Conservation (phyloP, 2,329 filamentous ascomycete species). For the Colletotrichum liaoningense region DNA sequence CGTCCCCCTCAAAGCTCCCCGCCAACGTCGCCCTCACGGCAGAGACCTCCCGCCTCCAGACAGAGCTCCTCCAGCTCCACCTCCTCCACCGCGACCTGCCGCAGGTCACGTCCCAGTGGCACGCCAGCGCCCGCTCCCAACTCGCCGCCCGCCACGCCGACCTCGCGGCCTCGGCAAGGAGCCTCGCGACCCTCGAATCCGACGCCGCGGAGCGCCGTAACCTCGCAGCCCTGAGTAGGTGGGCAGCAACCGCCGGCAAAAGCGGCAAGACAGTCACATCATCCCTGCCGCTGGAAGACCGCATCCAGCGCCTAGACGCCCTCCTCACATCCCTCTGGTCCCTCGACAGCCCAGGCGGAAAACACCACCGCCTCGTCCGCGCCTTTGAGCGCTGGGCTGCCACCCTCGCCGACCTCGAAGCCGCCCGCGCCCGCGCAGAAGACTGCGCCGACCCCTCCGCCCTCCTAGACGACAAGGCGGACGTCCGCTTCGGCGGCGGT, state of each 20-base stretch:
- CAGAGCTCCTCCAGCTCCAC: conserved; percentile 74
- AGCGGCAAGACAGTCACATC: too few species aligned
- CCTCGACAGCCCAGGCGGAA: conserved; percentile 65
- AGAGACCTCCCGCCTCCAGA: conserved; percentile 69
- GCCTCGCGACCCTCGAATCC: conserved; percentile 51
- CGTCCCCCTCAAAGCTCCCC: conserved; percentile 71
- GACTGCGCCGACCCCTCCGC: conserved; percentile 41
- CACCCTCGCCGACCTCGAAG: conserved; percentile 58
- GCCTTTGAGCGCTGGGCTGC: conserved; percentile 71
- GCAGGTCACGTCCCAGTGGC: conserved; percentile 61
- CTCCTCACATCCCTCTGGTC: conserved; percentile 68
- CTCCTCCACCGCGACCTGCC: conserved; percentile 69
- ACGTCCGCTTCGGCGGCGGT: conserved; percentile 63
- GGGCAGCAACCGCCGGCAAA: conserved; percentile 48
- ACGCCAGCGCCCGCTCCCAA: conserved; percentile 62
- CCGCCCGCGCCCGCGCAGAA: conserved; percentile 52
- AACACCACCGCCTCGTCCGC: conserved; percentile 65
- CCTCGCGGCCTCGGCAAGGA: conserved; percentile 48
- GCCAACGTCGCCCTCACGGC: conserved; percentile 69
- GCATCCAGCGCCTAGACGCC: conserved; percentile 67
- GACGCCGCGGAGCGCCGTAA: conserved; percentile 63
- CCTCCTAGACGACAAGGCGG: conserved; percentile 47
- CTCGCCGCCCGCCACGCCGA: conserved; percentile 59
- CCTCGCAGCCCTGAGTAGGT: conserved; percentile 59
- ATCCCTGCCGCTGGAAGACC: conserved; percentile 59